Evolutionary conservation across 2,329 filamentous ascomycete genomes (phyloP), one percentile per base, ranked within the genome.

Genomic region (Penicillium sp.): DNA sequence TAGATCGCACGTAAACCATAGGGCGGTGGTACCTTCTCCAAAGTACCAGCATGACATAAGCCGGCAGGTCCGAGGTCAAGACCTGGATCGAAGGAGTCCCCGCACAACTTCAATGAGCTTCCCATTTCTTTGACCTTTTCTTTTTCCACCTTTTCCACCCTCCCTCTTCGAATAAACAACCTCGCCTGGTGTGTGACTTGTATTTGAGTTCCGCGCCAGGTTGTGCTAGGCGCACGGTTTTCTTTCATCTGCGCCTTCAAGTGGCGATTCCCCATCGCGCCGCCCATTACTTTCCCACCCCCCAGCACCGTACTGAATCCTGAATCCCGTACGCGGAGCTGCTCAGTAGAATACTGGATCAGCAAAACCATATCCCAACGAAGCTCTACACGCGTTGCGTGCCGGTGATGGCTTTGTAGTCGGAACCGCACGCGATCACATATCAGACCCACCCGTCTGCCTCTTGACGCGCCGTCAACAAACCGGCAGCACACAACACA

Each of bases 1-100:
- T 54, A 43, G 14, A 36, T 42, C n/a, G 7, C n/a, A 38, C 5
- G 7, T 32, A 5, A 42, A 29, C 21, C 2, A 32, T 5, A 5
- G 21, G 4, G 29, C 3, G 16, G 3, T 14, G 14, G 11, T 43
- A 53, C 50, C 21, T 43, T 5, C 21, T 24, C 44, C n/a, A 2
- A 55, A 34, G 29, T 52, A 47, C 48, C 31, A 42, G 36, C 31
- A 61, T 63, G 60, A 63, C 62, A 63, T 64, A 63, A 64, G 62
- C 62, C 36, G 54, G 54, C 24, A 36, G 38, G 48, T 40, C 34
- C 34, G 36, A 53, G 60, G 60, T 63, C 43, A 29, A 21, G 40
- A 53, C 43, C 31, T 40, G 45, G 41, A 45, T 53, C 36, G 47
- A 47, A 36, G 27, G 45, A 46, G 44, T 57, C 54, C 50, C 58